phyloP scores from a whole-genome alignment of 768 basidiomycete species.

The Vishniacozyma victoriae region DNA sequence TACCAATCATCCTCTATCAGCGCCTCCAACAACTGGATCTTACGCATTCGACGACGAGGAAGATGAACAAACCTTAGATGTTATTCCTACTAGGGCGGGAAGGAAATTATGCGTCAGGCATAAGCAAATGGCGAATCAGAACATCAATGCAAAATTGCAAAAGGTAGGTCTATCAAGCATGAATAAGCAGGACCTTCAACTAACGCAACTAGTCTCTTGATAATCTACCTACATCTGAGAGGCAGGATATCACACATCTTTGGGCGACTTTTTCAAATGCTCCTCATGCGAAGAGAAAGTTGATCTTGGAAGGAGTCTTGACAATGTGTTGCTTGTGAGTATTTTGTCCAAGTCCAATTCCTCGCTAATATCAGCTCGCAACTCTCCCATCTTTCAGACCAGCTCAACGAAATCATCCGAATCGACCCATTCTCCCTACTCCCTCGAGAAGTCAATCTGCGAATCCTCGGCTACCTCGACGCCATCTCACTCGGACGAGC shows the following conservation, averaged over 20 bases:
- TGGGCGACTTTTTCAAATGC: slow-evolving; percentile 98
- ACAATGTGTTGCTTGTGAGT: slow-evolving; percentile 91
- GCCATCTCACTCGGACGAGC: slow-evolving; percentile 89
- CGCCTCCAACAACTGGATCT: not conserved
- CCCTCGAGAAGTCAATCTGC: slow-evolving; percentile 82
- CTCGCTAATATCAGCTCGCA: slow-evolving; percentile 55
- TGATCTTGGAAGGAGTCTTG: slow-evolving; percentile 91
- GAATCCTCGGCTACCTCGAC: slow-evolving; percentile 80
- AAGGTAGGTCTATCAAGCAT: slow-evolving; percentile 54
- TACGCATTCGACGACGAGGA: slow-evolving; percentile 1
- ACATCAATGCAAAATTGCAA: slow-evolving; percentile 84
- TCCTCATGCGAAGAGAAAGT: slow-evolving; percentile 77
- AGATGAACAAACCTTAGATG: slow-evolving; percentile 21
- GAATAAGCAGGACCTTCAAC: not conserved
- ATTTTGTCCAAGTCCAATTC: not conserved
- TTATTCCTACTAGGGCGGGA: slow-evolving; percentile 33
- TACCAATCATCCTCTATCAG: not conserved
- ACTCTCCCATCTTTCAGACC: slow-evolving; percentile 88
- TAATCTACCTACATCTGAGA: slow-evolving; percentile 73
- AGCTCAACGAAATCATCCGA: slow-evolving; percentile 83
- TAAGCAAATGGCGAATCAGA: slow-evolving; percentile 94
- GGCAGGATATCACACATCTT: slow-evolving; percentile 79
- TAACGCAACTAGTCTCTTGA: slow-evolving; percentile 67
- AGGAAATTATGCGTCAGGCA: slow-evolving; percentile 87
- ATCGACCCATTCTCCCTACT: slow-evolving; percentile 89